phyloP scores from a whole-genome alignment of 1,139 yeast genomes.

The Kurtzmaniella quercitrusa region DNA sequence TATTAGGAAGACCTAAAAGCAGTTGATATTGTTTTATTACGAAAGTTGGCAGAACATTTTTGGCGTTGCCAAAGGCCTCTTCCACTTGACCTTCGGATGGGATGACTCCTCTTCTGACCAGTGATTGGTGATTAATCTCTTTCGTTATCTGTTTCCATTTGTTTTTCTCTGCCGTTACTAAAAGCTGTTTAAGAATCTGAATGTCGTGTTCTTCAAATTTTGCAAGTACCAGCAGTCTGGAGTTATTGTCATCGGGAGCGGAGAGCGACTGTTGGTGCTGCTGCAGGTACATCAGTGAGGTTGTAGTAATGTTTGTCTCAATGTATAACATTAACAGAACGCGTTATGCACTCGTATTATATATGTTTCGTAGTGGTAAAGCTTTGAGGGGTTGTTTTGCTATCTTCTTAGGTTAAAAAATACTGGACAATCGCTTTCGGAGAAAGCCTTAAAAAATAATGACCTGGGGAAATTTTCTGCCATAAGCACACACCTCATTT shows the following conservation, averaged over 20 bases:
- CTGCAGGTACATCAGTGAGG: constrained; percentile 2
- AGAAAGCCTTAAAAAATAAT: background rate
- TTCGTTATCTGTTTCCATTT: constrained; percentile 48
- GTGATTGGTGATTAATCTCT: constrained; percentile 32
- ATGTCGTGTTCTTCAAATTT: constrained; percentile 37
- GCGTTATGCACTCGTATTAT: background rate
- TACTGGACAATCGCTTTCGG: background rate
- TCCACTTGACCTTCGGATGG: constrained; percentile 8
- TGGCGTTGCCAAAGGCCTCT: constrained; percentile 13
- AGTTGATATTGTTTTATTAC: constrained; percentile 42
- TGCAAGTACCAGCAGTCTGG: constrained; percentile 10
- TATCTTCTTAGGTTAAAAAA: background rate
- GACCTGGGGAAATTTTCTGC: background rate
- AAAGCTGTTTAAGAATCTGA: constrained; percentile 35
- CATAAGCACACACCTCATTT: background rate
- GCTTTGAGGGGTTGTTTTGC: background rate
- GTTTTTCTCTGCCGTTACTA: constrained; percentile 40
- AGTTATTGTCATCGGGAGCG: constrained; percentile 5
- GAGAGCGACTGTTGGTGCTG: constrained; percentile 8
- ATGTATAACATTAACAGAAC: background rate
- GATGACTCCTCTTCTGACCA: constrained; percentile 12
- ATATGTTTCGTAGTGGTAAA: background rate
- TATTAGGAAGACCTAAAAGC: constrained; percentile 40
- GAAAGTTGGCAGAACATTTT: constrained; percentile 43
- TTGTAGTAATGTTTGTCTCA: background rate